Base-by-base conservation (phyloP, 768 basidiomycete species). In the Ramaria sp. region DNA sequence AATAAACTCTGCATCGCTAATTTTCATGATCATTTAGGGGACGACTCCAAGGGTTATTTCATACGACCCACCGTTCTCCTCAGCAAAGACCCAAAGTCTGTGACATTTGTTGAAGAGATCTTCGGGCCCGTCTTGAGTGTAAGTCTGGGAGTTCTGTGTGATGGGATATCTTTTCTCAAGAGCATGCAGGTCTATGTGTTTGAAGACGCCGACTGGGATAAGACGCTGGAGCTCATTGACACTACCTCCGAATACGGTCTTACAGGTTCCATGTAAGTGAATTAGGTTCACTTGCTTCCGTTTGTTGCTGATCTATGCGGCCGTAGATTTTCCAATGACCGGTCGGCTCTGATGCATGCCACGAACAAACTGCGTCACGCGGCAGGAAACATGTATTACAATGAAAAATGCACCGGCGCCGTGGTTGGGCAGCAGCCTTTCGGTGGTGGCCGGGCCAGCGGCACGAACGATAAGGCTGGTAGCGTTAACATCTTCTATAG, bases 391-490 rank as follows among this genome's bases (percentile, higher is more conserved):
- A 82, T 95, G 54, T 99, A 99, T 73, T 91, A 93, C 72, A 97
- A 97, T 68, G 94, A 97, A 62, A 94, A 95, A 69, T 98, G 92
- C 70, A 99, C 95, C 1, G 92, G 92, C 30, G 93, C 92, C n/a
- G 88, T 90, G 48, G 92, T 98, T 34, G 95, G 93, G 8, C 94
- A 97, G 67, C 94, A 99, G 69, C 95, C 96, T 10, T 99, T 99
- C 65, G 96, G 96, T 47, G 96, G 96, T 28, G 89, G 82, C 1
- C 81, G 94, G 36, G 88, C 78, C 30, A 90, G 87, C 64, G 95
- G 96, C 27, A 99, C 95, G 58, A 98, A 98, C 73, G 96, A 98
- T 69, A 99, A 98, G 72, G 92, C 94, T 1, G 96, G 88, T 22
- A 90, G 88, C 58, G 79, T 89, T 58, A 73, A 68, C 48, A 78